A percentile compares a stretch with the other conserved stretches of the same genome.
These are phyloP conservation scores for Solanum chacoense DNA, from an alignment of 305 asterid species.

Conservation along the genomic window DNA sequence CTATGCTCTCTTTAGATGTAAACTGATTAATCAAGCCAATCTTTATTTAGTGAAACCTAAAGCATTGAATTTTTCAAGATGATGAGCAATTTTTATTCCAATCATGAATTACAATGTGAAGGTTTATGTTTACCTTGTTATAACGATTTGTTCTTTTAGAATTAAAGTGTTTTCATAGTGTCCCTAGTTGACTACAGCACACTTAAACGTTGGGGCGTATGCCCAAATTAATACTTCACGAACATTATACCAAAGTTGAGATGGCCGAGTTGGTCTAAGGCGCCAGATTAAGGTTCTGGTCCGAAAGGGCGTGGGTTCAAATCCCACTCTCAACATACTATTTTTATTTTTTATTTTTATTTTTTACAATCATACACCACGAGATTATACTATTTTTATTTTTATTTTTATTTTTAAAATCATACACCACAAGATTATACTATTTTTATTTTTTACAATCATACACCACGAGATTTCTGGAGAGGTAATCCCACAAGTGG, in stretches of 20 bases:
- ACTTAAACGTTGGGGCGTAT: neutral
- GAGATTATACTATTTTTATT: too few relatives aligned
- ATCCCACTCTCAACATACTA: slow-evolving; percentile 31
- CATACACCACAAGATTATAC: too few relatives aligned
- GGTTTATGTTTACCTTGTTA: neutral
- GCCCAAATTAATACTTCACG: neutral
- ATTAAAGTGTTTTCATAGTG: neutral
- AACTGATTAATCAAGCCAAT: neutral
- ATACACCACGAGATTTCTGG: too few relatives aligned
- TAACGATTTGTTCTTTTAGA: neutral
- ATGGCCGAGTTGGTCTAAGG: slow-evolving; percentile 56
- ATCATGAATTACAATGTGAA: neutral
- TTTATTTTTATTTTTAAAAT: too few relatives aligned
- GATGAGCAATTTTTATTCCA: neutral
- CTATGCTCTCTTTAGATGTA: neutral
- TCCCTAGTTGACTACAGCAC: too few relatives aligned
- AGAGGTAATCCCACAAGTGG: too few relatives aligned
- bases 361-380: too few relatives aligned
- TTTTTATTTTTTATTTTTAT: too few relatives aligned
- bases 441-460: too few relatives aligned
- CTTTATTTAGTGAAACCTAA: neutral
- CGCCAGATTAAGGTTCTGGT: slow-evolving; percentile 90
- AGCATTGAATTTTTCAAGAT: neutral
- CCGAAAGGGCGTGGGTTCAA: slow-evolving; percentile 99
- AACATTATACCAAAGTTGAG: slow-evolving; percentile 14